Evolutionary conservation across 768 basidiomycete genomes (phyloP).

Genomic region (Lentinula detonsa): DNA sequence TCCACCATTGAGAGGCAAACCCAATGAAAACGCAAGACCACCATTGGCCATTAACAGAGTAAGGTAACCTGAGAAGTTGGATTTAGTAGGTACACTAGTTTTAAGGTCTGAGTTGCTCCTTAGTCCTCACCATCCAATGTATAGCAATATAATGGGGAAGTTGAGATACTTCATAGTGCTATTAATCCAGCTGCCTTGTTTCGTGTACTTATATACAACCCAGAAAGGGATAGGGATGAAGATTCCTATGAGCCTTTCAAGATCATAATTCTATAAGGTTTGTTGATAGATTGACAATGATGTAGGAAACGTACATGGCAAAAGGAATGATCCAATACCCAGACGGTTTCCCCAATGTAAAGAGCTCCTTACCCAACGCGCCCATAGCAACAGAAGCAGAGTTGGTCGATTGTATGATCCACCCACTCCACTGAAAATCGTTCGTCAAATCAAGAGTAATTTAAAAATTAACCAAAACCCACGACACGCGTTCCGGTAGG

Average conservation of each 20-base stretch:
- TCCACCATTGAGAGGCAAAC: conserved; percentile 42
- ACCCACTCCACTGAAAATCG: conserved; percentile 37
- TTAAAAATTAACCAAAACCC: conserved; percentile 8
- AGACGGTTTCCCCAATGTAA: conserved; percentile 39
- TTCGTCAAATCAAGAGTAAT: not conserved
- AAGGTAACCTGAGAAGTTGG: conserved; percentile 28
- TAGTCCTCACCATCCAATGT: conserved; percentile 25
- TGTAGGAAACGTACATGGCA: conserved; percentile 28
- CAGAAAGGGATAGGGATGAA: conserved; percentile 45
- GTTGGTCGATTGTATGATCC: conserved; percentile 48
- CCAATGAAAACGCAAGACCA: conserved; percentile 50
- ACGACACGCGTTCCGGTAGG: conserved; percentile 44
- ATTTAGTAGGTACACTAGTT: not conserved
- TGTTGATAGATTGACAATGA: not conserved
- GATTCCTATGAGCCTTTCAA: conserved; percentile 35
- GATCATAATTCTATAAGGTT: not conserved
- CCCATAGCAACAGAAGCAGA: conserved; percentile 52
- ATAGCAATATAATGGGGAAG: conserved; percentile 36
- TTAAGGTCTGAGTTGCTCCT: not conserved
- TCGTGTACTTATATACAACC: conserved; percentile 32
- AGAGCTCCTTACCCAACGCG: conserved; percentile 47
- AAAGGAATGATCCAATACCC: conserved; percentile 38
- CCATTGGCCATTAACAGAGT: conserved; percentile 51
- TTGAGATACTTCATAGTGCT: conserved; percentile 35
- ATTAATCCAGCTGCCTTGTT: conserved; percentile 24